Base-by-base conservation (phyloP, 129 eudicot species). In the Apium graveolens region DNA sequence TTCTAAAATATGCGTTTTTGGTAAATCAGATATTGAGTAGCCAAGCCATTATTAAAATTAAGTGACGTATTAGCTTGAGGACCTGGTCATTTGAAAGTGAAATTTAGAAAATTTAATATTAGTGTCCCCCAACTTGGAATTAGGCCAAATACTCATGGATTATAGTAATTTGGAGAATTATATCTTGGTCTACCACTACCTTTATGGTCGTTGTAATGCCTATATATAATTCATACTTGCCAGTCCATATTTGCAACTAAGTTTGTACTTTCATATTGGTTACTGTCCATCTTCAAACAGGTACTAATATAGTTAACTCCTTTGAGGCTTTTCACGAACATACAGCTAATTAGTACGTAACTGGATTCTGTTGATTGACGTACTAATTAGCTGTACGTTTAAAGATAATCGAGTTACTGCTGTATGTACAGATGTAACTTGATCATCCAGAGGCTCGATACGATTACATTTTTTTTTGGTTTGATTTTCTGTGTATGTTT, bases 321-420 rank as follows among this genome's bases (percentile, higher is more conserved):
- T 12, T 55, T 1, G 2, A 63, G 1, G 38, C 16, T 62, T 4
- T 62, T 21, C 1, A 26, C 26, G 3, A 12, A 63, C 70, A 63
- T 29, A 63, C 70, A 63, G 38, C 70, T 63, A 63, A 0, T 3
- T 63, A n/a, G 38, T 26, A 26, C 21, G 1, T 62, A 9, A 62
- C 6, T 62, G 5, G 17, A 17, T 6, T 51, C 11, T 20, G 20
- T 13, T 5, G 5, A 48, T 48, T 17, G 1, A 5, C 11, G 13
- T 53, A 55, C 29, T 26, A 57, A 57, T 9, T 65, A 31, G 71
- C 71, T 65, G 71, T 65, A 65, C 31, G 71, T 65, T 65, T 65
- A 26, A 65, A 65, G 21, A 65, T 26, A 38, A 65, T 29, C 70
- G 70, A 65, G 70, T 65, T 65, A 65, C 38, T 29, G 29, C 35